Conservation (phyloP, 176 grass and related monocot genomes). For the Oryza coarctata region DNA sequence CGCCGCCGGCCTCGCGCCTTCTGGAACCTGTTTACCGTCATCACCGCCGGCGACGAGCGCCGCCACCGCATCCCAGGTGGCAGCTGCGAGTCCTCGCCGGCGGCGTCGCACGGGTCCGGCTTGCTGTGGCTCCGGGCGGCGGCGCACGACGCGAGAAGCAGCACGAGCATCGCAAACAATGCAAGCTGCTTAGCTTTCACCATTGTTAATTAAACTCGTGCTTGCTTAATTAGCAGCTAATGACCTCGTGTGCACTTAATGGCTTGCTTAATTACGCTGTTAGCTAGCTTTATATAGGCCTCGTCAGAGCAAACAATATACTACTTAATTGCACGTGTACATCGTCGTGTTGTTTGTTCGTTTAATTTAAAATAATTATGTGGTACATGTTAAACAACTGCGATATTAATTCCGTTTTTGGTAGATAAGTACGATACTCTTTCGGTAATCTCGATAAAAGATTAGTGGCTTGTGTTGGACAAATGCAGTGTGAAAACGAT, state of each 20-base stretch:
- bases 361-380: neutral
- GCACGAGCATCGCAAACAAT: neutral
- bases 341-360: neutral
- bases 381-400: neutral
- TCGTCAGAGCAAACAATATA: neutral
- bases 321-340: neutral
- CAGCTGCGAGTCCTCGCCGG: neutral
- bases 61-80: neutral
- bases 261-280: neutral
- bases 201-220: neutral
- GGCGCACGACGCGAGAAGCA: neutral
- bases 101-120: neutral
- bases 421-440: conserved; percentile 16
- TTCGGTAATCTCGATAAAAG: neutral
- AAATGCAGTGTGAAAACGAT: neutral
- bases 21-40: conserved; percentile 41
- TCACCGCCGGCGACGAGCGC: conserved; percentile 29
- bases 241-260: neutral
- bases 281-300: neutral
- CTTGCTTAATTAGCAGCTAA: neutral
- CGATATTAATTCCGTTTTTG: neutral
- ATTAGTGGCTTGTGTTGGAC: neutral
- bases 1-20: neutral
- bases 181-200: neutral
- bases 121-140: too few relatives aligned